Percentiles rank a stretch among this genome's conserved stretches.
Evolutionary conservation across 306 rosid species (phyloP).

Genomic region (Nissolia schottii): DNA sequence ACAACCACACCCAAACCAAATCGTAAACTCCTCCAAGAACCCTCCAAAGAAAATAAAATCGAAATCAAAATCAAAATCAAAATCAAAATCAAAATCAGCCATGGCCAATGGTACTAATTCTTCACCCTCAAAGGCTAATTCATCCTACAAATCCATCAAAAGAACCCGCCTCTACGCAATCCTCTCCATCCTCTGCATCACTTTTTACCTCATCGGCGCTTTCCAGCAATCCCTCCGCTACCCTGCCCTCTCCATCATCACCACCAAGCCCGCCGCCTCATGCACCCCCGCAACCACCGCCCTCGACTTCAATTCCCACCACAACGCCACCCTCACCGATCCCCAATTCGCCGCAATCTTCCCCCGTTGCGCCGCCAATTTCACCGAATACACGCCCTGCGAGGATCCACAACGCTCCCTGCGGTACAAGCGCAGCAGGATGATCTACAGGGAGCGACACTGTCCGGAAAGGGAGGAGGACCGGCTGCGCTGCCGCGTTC

Average conservation of each 20-base stretch:
- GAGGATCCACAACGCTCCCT: conserved; percentile 51
- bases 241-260: background rate
- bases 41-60: too few relatives aligned
- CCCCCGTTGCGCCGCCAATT: conserved; percentile 45
- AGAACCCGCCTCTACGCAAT: conserved; percentile 32
- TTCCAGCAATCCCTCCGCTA: conserved; percentile 22
- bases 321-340: conserved; percentile 3
- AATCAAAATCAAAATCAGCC: too few relatives aligned
- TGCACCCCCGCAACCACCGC: background rate
- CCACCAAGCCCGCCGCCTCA: background rate
- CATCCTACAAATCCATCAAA: background rate
- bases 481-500: conserved; percentile 52
- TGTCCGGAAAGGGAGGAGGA: conserved; percentile 49
- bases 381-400: conserved; percentile 84
- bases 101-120: too few relatives aligned
- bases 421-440: conserved; percentile 36
- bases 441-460: conserved; percentile 76
- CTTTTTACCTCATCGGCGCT: conserved; percentile 48
- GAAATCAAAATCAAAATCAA: too few relatives aligned
- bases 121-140: too few relatives aligned
- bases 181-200: conserved; percentile 44
- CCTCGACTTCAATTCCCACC: conserved; percentile 42
- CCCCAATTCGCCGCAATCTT: background rate
- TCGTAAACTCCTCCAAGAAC: too few relatives aligned
- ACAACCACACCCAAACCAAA: too few relatives aligned